Evolutionary conservation across 2,329 filamentous ascomycete genomes (phyloP), one percentile per base, ranked within the genome.

Genomic region (Monilinia polystroma): DNA sequence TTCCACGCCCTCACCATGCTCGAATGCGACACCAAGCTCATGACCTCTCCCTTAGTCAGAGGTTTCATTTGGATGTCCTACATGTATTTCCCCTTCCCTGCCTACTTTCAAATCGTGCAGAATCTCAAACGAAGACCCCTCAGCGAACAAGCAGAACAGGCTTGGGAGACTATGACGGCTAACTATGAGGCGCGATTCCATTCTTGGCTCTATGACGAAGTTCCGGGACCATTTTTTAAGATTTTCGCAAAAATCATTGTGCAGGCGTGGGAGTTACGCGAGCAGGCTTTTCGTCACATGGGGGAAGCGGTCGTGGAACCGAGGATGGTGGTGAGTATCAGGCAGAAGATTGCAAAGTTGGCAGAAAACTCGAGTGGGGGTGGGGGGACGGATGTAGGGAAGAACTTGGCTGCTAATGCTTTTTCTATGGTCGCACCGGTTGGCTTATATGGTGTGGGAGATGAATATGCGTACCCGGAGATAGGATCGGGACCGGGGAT

Each of bases 11-110:
- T 74, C 32, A 55, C 45, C 14, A 72, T 73, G 60, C 69, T 73
- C 70, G 75, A 73, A 72, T 80, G 71, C 72, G 78, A 78, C 64
- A 75, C 74, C 14, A 72, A 75, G n/a, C 65, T 76, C 63, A 70
- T 71, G 64, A 69, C 70, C 23, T 75, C 75, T 35, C 69, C 71
- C 14, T 71, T 73, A 7, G 72, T 71, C 16, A 73, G 73, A 67
- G 67, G 72, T 35, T 78, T 75, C 53, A 65, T 71, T 43, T 79
- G 77, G 77, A 67, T 75, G 51, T 67, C 72, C 16, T 68, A 73
- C 32, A 68, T 72, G 38, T 70, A 78, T 66, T 77, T 77, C 45
- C 72, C 76, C 58, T 76, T 76, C 67, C 67, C 71, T 10, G 75
- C 76, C 59, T 77, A 74, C 64, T 71, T 78, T 54, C 75, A 77